These are phyloP conservation scores for Cercospora janseana DNA, from an alignment of 2,329 filamentous ascomycete genomes.

Conservation along the genomic window DNA sequence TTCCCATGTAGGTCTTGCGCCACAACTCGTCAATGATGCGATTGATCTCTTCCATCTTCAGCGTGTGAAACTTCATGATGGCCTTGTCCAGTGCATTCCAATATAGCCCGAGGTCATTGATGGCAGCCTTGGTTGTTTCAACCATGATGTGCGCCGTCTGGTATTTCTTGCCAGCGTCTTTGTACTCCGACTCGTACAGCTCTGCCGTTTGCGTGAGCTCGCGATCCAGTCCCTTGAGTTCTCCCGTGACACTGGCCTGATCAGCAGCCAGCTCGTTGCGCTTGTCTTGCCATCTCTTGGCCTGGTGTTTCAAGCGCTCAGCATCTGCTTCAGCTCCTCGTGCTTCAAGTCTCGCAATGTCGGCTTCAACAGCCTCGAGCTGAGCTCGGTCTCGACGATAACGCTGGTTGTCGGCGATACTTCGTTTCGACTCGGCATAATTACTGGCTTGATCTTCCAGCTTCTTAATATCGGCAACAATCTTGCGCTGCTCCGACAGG, in stretches of 20 bases:
- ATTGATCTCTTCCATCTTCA: conserved; percentile 99
- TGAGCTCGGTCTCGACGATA: conserved; percentile 73
- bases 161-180: conserved; percentile 75
- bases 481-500: conserved; percentile 65
- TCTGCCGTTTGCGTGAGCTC: conserved; percentile 69
- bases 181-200: conserved; percentile 85
- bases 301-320: conserved; percentile 69
- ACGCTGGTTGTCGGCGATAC: conserved; percentile 83
- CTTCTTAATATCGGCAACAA: conserved; percentile 71
- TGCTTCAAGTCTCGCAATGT: conserved; percentile 72
- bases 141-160: conserved; percentile 86
- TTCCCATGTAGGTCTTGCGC: conserved; percentile 94
- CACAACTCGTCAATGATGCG: conserved; percentile 93
- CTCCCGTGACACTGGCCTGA: conserved; percentile 70
- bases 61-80: conserved; percentile 91
- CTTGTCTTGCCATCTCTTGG: conserved; percentile 63
- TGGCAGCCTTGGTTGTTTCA: conserved; percentile 85
- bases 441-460: conserved; percentile 75
- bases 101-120: conserved; percentile 85
- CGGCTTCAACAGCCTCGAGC: conserved; percentile 63
- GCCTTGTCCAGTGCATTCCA: conserved; percentile 84
- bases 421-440: conserved; percentile 77
- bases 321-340: conserved; percentile 83
- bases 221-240: conserved; percentile 80
- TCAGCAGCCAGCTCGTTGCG: conserved; percentile 70